phyloP scores from a whole-genome alignment of 768 basidiomycete species.

The Amanita exitialis region DNA sequence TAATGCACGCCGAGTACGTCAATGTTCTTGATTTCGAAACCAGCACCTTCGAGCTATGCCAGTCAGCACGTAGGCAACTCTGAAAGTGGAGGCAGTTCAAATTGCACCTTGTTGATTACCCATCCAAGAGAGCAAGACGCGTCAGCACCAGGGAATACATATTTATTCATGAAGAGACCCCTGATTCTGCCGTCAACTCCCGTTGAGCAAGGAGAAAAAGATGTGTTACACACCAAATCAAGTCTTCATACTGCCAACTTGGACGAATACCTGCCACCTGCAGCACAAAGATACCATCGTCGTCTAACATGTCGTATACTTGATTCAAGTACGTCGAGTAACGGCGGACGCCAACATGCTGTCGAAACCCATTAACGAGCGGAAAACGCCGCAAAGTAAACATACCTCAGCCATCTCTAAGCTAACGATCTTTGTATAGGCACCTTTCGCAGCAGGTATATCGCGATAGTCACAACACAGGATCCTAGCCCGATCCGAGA shows the following conservation, averaged over 20 bases:
- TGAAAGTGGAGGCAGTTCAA: not conserved
- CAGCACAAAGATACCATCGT: conserved; percentile 90
- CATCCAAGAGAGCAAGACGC: conserved; percentile 93
- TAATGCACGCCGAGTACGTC: conserved; percentile 98
- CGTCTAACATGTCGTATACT: conserved; percentile 87
- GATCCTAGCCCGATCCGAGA: conserved; percentile 70
- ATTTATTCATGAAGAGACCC: conserved; percentile 98
- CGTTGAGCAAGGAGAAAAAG: not conserved
- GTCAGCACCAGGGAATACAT: conserved; percentile 97
- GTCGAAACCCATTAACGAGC: conserved; percentile 15
- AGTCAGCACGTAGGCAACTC: not conserved
- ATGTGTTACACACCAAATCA: conserved; percentile 68
- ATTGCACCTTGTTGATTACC: conserved; percentile 58
- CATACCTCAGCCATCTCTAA: conserved; percentile 96
- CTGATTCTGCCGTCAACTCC: conserved; percentile 13
- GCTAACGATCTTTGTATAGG: conserved; percentile 89
- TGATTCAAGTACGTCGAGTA: conserved; percentile 85
- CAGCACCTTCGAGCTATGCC: conserved; percentile 73
- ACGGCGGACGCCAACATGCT: conserved; percentile 91
- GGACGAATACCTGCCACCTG: conserved; percentile 97
- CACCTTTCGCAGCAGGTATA: conserved; percentile 63
- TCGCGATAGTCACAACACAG: conserved; percentile 91
- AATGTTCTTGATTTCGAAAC: conserved; percentile 94
- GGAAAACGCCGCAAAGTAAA: not conserved
- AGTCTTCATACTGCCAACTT: conserved; percentile 97